These are phyloP conservation scores for Agastache rugosa DNA, from an alignment of 257 asterid genomes.

Conservation along the genomic window DNA sequence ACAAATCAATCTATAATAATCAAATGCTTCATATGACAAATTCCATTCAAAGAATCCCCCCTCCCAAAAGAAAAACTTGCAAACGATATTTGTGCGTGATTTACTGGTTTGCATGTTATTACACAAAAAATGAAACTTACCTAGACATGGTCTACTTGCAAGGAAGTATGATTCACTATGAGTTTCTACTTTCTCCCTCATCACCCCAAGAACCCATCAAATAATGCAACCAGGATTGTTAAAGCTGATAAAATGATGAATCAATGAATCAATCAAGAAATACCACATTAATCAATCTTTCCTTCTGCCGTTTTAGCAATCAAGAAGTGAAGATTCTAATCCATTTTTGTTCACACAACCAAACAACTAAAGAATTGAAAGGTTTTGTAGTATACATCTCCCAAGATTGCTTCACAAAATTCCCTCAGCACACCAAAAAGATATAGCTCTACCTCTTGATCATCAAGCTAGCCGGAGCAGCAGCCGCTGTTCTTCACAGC, in stretches of 20 bases:
- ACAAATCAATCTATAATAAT: too few species aligned
- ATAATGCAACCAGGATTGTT: too few species aligned
- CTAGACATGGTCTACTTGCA: too few species aligned
- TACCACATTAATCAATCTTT: not conserved
- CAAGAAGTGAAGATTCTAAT: constrained; percentile 30
- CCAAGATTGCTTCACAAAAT: constrained; percentile 21
- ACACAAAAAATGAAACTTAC: too few species aligned
- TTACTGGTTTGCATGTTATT: too few species aligned
- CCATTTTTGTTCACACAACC: constrained; percentile 17
- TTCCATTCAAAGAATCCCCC: too few species aligned
- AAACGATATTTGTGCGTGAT: too few species aligned
- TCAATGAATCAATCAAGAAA: constrained; percentile 4
- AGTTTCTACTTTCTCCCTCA: too few species aligned
- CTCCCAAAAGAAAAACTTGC: too few species aligned
- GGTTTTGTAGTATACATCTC: constrained; percentile 35
- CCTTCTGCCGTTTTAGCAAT: constrained; percentile 25
- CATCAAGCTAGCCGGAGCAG: constrained; percentile 59
- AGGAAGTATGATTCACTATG: too few species aligned
- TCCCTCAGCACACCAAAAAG: not conserved
- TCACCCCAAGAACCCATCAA: too few species aligned
- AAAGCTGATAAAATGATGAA: not conserved
- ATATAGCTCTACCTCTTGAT: not conserved
- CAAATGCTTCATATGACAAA: too few species aligned
- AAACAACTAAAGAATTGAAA: constrained; percentile 32
- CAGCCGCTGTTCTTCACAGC: constrained; percentile 76